These are phyloP conservation scores for Symbiodinium pilosum DNA, from an alignment of 73 alveolate genomes.

Conservation along the genomic window DNA sequence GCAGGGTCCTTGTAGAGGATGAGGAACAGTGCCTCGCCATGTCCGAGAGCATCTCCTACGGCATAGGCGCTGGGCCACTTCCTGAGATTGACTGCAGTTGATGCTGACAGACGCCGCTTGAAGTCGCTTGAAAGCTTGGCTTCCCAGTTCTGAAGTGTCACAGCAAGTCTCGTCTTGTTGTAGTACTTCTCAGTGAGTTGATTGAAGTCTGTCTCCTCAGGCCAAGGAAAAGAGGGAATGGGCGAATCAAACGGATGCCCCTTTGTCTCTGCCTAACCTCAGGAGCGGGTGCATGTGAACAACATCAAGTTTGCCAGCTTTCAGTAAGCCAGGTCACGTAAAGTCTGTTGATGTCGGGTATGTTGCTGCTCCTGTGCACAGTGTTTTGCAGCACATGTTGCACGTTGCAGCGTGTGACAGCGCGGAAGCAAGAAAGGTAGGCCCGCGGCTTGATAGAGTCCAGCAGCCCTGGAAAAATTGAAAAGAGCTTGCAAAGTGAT, in stretches of 20 bases:
- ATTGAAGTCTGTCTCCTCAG: constrained; percentile 84
- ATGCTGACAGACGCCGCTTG: no score
- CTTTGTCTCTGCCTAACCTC: no score
- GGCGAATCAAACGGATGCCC: neutral
- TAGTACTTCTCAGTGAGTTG: constrained; percentile 84
- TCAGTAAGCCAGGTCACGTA: constrained; percentile 9
- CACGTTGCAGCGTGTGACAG: no score
- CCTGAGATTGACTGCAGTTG: neutral
- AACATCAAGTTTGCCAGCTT: no score
- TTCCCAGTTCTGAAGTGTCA: neutral
- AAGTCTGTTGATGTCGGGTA: constrained; percentile 67
- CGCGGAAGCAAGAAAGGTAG: no score
- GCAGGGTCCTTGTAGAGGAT: constrained; percentile 82
- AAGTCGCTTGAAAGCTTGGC: neutral
- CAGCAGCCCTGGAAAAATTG: constrained; percentile 33
- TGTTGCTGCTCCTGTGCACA: constrained; percentile 50
- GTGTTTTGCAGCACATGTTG: neutral
- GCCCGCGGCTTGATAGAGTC: constrained; percentile 61
- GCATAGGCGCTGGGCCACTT: constrained; percentile 91
- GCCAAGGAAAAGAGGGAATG: neutral
- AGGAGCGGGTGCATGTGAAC: no score
- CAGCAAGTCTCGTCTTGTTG: constrained; percentile 76
- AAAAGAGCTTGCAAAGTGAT: no score
- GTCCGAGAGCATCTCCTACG: constrained; percentile 67
- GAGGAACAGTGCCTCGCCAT: constrained; percentile 61